Evolutionary conservation across 331 rosid genomes (phyloP).

Genomic region (Acacia pycnantha): DNA sequence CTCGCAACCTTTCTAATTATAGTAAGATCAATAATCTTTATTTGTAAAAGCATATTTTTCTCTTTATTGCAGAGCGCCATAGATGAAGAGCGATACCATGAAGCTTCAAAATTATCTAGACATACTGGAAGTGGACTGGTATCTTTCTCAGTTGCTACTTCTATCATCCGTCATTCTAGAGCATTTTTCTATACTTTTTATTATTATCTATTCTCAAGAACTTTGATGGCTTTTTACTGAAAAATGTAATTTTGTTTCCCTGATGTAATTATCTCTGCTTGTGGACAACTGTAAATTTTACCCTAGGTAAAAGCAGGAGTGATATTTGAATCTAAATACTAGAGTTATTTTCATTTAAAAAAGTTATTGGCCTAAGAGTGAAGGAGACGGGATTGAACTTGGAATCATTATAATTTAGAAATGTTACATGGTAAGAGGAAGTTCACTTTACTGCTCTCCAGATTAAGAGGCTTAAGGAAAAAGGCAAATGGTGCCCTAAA

Average conservation of each 20-base stretch:
- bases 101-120: slow-evolving; percentile 84
- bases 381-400: neutral
- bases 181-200: neutral
- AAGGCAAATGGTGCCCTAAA: slow-evolving; percentile 1
- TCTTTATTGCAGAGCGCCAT: slow-evolving; percentile 66
- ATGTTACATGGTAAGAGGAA: slow-evolving; percentile 10
- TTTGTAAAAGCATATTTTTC: neutral
- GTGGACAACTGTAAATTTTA: neutral
- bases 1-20: neutral
- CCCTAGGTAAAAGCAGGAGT: neutral
- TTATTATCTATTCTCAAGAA: neutral
- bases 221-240: neutral
- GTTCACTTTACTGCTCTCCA: neutral
- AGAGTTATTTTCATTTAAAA: neutral
- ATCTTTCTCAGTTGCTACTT: slow-evolving; percentile 28
- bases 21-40: slow-evolving; percentile 17
- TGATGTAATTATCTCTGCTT: neutral
- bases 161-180: slow-evolving; percentile 10
- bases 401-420: neutral
- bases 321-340: neutral
- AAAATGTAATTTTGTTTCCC: slow-evolving; percentile 1
- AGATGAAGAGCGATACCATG: slow-evolving; percentile 91
- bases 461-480: slow-evolving; percentile 17
- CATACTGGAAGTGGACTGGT: slow-evolving; percentile 98
- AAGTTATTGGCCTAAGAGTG: neutral